phyloP scores from a whole-genome alignment of 441 rosid genomes.

The Pelargonium citronellum region DNA sequence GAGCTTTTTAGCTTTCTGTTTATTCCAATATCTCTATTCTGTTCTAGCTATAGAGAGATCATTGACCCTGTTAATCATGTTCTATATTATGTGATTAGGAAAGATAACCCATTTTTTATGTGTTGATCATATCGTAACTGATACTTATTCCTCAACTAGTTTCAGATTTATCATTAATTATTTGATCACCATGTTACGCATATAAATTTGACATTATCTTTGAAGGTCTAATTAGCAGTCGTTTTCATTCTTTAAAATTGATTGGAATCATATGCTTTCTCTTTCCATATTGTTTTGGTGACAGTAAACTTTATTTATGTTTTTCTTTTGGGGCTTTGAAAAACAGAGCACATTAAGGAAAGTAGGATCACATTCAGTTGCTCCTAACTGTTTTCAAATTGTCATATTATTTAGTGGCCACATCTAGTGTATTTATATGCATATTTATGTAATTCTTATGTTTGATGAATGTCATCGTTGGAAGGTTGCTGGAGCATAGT shows the following conservation, averaged over 20 bases:
- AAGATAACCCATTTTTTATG: not conserved
- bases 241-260: not conserved
- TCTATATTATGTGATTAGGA: not conserved
- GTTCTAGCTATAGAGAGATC: not conserved
- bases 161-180: not conserved
- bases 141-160: not conserved
- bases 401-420: not conserved
- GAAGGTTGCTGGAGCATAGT: not conserved
- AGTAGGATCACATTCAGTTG: not conserved
- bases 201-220: not conserved
- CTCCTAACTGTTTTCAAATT: not conserved
- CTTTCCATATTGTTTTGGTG: constrained; percentile 1
- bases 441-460: not conserved
- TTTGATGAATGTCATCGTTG: not conserved
- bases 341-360: not conserved
- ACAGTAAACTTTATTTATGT: not conserved
- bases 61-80: not conserved
- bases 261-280: constrained; percentile 23
- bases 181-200: not conserved
- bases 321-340: not conserved
- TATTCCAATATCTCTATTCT: not conserved
- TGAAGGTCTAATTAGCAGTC: not conserved
- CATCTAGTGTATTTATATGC: not conserved
- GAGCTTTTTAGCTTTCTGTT: not conserved
- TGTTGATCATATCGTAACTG: not conserved